Base-by-base conservation (phyloP, 768 basidiomycete species). In the Phanerodontia chrysosporium region DNA sequence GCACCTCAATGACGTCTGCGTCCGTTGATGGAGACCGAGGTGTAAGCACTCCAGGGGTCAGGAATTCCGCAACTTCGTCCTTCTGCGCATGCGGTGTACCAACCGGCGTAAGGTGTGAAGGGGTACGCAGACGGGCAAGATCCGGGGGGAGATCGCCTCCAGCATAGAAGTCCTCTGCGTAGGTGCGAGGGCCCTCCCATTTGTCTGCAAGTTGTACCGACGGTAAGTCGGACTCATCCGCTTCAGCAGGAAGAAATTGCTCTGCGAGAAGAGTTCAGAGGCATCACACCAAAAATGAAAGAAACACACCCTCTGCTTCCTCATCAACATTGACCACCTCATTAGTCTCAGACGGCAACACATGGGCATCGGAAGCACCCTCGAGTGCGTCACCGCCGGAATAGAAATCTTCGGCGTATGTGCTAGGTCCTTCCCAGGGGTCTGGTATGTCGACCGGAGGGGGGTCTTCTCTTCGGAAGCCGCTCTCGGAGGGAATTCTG, bases 371-470 rank as follows among this genome's bases (percentile, higher is more conserved):
- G 3, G 64, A 51, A n/a, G 42, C 39, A 36, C 30, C 21, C 28
- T 25, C 45, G 8, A n/a, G 45, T 16, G 35, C 46, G 53, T 81
- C 78, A 0, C 79, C 81, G 13, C 78, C 80, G 5, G 77, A 72
- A 58, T 76, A 78, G 58, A 72, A 76, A 63, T 79, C 78, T 60
- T 78, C 76, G 0, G 77, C 75, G 45, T 74, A 76, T 6, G 67
- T 72, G 27, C 66, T 67, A 5, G 78, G 73, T 25, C 72, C 76
- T 35, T 64, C 64, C 79, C 78, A 80, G 28, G 72, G 72, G 63
- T 80, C 78, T 21, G 65, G 61, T 21, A 80, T 58, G 7, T 75
- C 73, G 6, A 73, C 59, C 24, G 63, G 62, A n/a, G 64, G 63
- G 22, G 44, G 7, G 49, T 32, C 16, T 58, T 44, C 5, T 59